These are phyloP conservation scores for Penicillium egyptiacum DNA, from an alignment of 495 filamentous ascomycete genomes.

Conservation along the genomic window DNA sequence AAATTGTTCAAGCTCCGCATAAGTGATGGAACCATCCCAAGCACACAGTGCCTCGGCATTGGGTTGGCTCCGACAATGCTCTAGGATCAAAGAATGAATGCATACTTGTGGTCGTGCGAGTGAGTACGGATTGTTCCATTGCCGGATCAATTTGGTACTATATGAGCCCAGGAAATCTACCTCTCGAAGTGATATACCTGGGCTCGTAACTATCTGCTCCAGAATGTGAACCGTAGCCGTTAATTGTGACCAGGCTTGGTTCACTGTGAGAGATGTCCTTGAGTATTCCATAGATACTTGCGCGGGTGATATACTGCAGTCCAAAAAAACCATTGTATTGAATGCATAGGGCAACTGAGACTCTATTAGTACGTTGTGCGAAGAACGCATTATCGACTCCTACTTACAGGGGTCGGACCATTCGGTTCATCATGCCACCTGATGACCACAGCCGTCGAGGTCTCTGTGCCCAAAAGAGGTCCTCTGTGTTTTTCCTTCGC, in stretches of 20 bases:
- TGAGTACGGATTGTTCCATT: neutral
- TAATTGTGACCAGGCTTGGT: constrained; percentile 3
- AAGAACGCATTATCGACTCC: neutral
- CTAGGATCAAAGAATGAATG: neutral
- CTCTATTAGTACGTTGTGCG: neutral
- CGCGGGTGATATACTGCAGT: neutral
- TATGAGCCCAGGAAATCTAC: neutral
- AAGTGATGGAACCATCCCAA: constrained; percentile 26
- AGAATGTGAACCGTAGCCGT: neutral
- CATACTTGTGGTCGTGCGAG: neutral
- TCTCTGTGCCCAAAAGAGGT: neutral
- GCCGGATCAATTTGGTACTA: neutral
- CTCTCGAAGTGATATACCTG: neutral
- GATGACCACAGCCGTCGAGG: neutral
- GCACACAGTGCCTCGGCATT: constrained; percentile 15
- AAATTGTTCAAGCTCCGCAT: constrained; percentile 24
- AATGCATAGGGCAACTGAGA: neutral
- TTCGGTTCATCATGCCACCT: neutral
- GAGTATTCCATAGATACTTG: neutral
- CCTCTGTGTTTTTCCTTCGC: neutral
- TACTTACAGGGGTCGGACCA: neutral
- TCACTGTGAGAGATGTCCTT: neutral
- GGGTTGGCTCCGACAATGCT: constrained; percentile 55
- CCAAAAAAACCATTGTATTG: neutral
- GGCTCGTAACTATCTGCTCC: neutral